Evolutionary conservation across 305 asterid genomes (phyloP).

Genomic region (Nicotiana rustica): DNA sequence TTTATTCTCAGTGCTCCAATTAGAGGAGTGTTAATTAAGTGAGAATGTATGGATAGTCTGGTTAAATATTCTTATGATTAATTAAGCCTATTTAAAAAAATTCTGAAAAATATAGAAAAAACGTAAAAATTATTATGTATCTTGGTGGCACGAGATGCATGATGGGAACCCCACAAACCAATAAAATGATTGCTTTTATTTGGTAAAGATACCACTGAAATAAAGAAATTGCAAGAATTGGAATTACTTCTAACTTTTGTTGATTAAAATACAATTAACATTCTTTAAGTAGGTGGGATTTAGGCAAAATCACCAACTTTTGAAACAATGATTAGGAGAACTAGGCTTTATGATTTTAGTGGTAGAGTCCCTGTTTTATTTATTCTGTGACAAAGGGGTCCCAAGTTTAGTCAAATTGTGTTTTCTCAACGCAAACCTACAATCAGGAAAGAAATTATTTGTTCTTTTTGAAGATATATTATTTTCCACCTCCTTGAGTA

Average conservation of each 20-base stretch:
- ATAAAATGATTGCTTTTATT: conserved; percentile 32
- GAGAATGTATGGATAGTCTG: too few species aligned
- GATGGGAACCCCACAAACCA: conserved; percentile 25
- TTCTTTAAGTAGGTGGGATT: conserved; percentile 22
- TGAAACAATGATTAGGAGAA: conserved; percentile 44
- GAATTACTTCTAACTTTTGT: conserved; percentile 11
- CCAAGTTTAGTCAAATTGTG: conserved; percentile 27
- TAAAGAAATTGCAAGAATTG: neutral
- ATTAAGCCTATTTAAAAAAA: too few species aligned
- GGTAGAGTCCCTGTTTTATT: conserved; percentile 40
- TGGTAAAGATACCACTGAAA: conserved; percentile 34
- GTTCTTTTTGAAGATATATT: too few species aligned
- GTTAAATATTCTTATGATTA: too few species aligned
- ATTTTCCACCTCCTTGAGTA: too few species aligned
- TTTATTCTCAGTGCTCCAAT: too few species aligned
- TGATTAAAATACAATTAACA: neutral
- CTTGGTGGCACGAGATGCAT: conserved; percentile 15
- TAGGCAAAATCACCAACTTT: conserved; percentile 30
- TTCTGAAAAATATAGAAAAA: too few species aligned
- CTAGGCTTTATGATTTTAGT: conserved; percentile 36
- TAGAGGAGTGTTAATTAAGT: too few species aligned
- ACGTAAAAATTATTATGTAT: too few species aligned
- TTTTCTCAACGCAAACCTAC: neutral
- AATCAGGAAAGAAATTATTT: neutral
- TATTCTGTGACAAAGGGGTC: conserved; percentile 45